A percentile compares a stretch with the other conserved stretches of the same genome.
Conservation (phyloP, 2,329 filamentous ascomycete genomes). For the Xylariales sp. region DNA sequence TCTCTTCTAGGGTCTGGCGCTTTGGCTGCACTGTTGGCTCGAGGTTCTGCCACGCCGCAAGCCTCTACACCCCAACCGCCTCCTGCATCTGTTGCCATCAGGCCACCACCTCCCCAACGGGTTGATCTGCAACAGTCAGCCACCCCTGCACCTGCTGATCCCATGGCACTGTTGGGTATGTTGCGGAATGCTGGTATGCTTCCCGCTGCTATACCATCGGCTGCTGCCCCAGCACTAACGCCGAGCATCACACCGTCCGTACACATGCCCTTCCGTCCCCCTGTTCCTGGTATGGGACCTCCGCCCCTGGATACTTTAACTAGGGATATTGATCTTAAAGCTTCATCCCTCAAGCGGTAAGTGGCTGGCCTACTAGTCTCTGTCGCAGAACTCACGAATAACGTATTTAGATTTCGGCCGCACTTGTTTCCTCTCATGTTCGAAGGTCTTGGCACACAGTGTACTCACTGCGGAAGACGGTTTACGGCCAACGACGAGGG, state of each 20-base stretch:
- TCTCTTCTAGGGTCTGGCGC: constrained; percentile 56
- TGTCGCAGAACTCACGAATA: neutral
- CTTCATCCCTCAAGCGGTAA: constrained; percentile 70
- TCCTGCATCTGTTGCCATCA: constrained; percentile 36
- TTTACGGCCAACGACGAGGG: constrained; percentile 76
- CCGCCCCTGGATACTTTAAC: constrained; percentile 29
- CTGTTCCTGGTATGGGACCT: constrained; percentile 27
- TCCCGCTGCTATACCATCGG: constrained; percentile 30
- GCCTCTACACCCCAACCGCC: constrained; percentile 39
- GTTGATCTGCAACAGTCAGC: constrained; percentile 34
- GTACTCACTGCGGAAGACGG: constrained; percentile 84
- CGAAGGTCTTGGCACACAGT: constrained; percentile 78
- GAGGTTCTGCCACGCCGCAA: constrained; percentile 47
- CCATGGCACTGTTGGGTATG: constrained; percentile 61
- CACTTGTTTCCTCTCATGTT: constrained; percentile 72
- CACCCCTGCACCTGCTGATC: constrained; percentile 35
- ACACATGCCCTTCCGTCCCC: constrained; percentile 29
- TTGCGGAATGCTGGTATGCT: constrained; percentile 66
- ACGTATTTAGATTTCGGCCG: constrained; percentile 59
- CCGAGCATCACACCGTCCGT: constrained; percentile 32
- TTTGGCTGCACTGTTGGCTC: constrained; percentile 53
- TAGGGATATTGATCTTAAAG: constrained; percentile 56
- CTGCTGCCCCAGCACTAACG: constrained; percentile 26
- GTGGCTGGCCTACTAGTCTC: constrained; percentile 25
- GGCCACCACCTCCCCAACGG: constrained; percentile 44